Evolutionary conservation across 139 green algal genomes (phyloP).

Genomic region (Eudorina sp.): DNA sequence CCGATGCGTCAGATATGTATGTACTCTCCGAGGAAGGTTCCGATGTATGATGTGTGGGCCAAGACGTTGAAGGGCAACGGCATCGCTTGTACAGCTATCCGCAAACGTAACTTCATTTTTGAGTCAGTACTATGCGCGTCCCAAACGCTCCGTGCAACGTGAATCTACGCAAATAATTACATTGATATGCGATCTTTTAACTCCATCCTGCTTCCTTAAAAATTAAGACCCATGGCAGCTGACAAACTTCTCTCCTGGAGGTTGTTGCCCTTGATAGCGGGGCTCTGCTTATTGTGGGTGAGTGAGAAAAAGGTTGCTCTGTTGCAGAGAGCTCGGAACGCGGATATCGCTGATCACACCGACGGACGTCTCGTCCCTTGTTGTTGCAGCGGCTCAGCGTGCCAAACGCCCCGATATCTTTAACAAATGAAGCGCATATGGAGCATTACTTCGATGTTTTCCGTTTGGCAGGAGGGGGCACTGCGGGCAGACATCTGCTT

Average conservation of each 20-base stretch:
- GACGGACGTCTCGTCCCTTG: neutral
- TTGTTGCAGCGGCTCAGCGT: neutral
- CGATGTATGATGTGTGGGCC: no score
- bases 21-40: no score
- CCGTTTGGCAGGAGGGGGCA: neutral
- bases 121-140: no score
- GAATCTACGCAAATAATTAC: no score
- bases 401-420: neutral
- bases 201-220: no score
- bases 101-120: no score
- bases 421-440: neutral
- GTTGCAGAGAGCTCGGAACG: neutral
- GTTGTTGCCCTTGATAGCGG: neutral
- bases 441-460: neutral
- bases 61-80: no score
- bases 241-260: neutral
- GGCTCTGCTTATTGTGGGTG: neutral
- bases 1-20: no score
- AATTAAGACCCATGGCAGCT: no score
- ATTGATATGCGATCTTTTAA: no score
- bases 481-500: neutral
- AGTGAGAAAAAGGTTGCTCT: neutral
- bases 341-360: neutral
- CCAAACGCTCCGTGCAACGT: no score
- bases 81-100: no score